Evolutionary conservation across 1,139 yeast species (phyloP).

Genomic region (Geotrichum restrictum): DNA sequence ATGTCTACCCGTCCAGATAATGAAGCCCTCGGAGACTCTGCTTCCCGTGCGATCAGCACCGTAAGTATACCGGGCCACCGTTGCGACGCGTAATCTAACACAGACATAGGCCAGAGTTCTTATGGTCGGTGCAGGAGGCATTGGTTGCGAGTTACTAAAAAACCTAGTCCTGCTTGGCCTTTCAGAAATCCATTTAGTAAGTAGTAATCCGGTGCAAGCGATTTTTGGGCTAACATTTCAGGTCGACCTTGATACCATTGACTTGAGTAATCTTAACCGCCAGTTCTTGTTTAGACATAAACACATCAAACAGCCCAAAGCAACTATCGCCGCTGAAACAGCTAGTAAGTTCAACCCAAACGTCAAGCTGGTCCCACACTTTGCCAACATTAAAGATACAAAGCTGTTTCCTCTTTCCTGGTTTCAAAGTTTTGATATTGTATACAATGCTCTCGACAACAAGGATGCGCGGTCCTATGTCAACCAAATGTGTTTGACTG

Average conservation of each 20-base stretch:
- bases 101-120: conserved; percentile 47
- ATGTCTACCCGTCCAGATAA: conserved; percentile 12
- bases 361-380: conserved; percentile 72
- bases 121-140: conserved; percentile 98
- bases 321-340: conserved; percentile 73
- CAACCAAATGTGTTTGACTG: conserved; percentile 72
- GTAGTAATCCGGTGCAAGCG: neutral
- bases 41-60: conserved; percentile 20
- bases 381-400: conserved; percentile 83
- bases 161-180: conserved; percentile 78
- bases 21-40: conserved; percentile 24
- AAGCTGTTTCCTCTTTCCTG: conserved; percentile 67
- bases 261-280: conserved; percentile 83
- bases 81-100: neutral
- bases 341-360: conserved; percentile 74
- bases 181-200: conserved; percentile 77
- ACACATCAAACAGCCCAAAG: conserved; percentile 83
- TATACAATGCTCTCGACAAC: conserved; percentile 91
- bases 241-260: conserved; percentile 88
- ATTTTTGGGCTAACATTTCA: neutral
- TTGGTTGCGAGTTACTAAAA: conserved; percentile 91
- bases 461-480: conserved; percentile 89
- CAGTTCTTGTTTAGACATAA: conserved; percentile 85
- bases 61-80: conserved; percentile 18
- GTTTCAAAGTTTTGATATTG: conserved; percentile 74